Conservation (phyloP, 306 rosid species). For the Boehmeria nivea region DNA sequence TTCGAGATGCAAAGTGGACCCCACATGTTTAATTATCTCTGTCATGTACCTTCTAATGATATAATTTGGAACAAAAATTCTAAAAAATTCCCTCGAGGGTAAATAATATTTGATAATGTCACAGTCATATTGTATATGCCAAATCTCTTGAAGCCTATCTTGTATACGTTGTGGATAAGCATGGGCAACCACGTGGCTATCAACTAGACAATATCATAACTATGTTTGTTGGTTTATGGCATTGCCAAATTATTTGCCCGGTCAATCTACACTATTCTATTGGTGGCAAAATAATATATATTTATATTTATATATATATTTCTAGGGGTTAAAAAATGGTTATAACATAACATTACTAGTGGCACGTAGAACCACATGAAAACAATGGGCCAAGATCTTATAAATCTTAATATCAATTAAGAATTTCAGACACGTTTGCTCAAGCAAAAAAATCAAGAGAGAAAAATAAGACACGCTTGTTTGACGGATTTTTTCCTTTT, state of each 20-base stretch:
- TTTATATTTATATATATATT: neutral
- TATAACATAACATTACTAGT: neutral
- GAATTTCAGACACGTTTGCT: no score
- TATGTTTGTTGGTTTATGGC: neutral
- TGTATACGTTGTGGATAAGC: constrained; percentile 3
- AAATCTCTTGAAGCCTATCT: neutral
- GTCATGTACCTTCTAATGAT: neutral
- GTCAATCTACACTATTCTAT: no score
- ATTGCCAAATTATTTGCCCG: no score
- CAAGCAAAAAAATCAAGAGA: no score
- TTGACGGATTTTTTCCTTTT: neutral
- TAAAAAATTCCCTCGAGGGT: no score
- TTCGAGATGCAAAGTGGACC: no score
- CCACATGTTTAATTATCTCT: neutral
- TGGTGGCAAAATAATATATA: no score
- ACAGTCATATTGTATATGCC: neutral
- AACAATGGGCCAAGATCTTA: neutral
- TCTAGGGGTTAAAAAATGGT: no score
- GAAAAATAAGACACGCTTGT: neutral
- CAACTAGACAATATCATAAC: neutral
- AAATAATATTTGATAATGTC: neutral
- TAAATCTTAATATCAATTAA: neutral
- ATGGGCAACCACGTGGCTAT: neutral
- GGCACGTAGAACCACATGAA: neutral
- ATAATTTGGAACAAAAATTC: no score